Evolutionary conservation across 768 basidiomycete genomes (phyloP).

Genomic region (Zangia roseola): DNA sequence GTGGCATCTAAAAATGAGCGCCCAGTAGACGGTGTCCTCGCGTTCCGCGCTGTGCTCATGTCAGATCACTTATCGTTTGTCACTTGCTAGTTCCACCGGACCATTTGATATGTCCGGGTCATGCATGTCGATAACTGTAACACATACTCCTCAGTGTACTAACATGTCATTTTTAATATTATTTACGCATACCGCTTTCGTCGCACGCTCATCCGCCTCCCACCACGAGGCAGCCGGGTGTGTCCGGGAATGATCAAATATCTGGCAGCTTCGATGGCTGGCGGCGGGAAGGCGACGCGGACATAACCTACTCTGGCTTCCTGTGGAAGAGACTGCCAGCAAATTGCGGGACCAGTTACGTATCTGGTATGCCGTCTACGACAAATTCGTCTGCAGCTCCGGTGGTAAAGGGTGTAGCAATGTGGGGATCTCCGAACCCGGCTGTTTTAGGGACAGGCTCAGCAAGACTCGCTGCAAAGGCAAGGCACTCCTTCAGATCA

Average conservation of each 20-base stretch:
- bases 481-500: no score
- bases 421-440: no score
- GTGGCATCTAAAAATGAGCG: constrained; percentile 65
- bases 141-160: constrained; percentile 20
- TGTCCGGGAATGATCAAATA: constrained; percentile 9
- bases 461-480: no score
- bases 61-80: constrained; percentile 10
- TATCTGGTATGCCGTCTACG: constrained; percentile 48
- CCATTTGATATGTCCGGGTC: constrained; percentile 10
- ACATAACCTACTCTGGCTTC: constrained; percentile 22
- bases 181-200: constrained; percentile 10
- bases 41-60: not conserved
- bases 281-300: constrained; percentile 8
- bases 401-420: constrained; percentile 5
- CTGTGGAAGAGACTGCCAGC: constrained; percentile 26
- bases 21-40: constrained; percentile 18
- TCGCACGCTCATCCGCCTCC: not conserved
- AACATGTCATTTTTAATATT: constrained; percentile 21
- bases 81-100: constrained; percentile 10
- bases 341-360: constrained; percentile 13
- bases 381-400: constrained; percentile 42
- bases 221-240: not conserved
- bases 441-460: no score
- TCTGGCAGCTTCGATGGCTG: constrained; percentile 3
- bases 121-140: constrained; percentile 19